Evolutionary conservation across 495 filamentous ascomycete genomes (phyloP).

Genomic region (Aspergillus baeticus): DNA sequence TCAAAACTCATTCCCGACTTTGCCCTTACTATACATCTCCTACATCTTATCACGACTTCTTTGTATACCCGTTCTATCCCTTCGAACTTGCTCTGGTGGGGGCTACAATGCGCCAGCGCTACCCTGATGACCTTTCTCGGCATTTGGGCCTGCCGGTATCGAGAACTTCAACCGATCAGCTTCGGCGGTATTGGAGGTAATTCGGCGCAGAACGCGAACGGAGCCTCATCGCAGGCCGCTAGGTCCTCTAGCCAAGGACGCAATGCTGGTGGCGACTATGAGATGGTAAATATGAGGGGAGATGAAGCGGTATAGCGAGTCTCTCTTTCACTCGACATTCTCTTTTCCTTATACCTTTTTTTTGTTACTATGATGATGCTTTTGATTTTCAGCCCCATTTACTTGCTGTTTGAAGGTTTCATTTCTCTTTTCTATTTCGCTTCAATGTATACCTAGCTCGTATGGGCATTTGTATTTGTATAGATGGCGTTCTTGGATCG

Average conservation of each 20-base stretch:
- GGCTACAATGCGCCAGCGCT: constrained; percentile 66
- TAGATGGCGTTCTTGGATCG: constrained; percentile 37
- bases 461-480: constrained; percentile 29
- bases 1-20: constrained; percentile 94
- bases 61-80: constrained; percentile 77
- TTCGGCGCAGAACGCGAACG: constrained; percentile 15
- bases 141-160: constrained; percentile 87
- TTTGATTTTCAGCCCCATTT: background rate
- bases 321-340: background rate
- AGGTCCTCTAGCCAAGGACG: constrained; percentile 32
- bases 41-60: constrained; percentile 76
- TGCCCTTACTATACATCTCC: constrained; percentile 79
- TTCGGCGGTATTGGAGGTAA: constrained; percentile 65
- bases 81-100: constrained; percentile 82
- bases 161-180: constrained; percentile 83
- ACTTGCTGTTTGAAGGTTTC: background rate
- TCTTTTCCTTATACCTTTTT: background rate
- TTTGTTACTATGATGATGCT: background rate
- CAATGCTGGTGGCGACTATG: constrained; percentile 65
- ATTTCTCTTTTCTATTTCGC: constrained; percentile 5
- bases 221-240: constrained; percentile 24
- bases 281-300: constrained; percentile 71
- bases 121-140: constrained; percentile 69
- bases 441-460: constrained; percentile 36
- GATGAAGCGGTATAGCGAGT: constrained; percentile 34